Evolutionary conservation across 2,329 filamentous ascomycete genomes (phyloP).

Genomic region (Penicillium corylophilum): DNA sequence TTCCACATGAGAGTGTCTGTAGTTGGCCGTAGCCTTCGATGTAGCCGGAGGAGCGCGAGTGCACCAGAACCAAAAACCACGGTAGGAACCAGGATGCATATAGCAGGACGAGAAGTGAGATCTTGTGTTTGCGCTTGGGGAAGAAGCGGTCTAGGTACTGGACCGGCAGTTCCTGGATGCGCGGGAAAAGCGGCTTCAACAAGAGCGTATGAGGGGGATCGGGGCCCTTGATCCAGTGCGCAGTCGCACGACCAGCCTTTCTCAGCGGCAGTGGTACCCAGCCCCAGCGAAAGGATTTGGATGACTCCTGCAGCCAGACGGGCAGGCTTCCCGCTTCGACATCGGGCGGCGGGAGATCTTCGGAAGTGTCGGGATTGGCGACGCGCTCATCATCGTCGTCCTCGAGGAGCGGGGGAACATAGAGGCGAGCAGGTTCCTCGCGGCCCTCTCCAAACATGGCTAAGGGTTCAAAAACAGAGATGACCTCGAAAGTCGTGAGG

Average conservation of each 20-base stretch:
- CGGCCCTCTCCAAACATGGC: constrained; percentile 33
- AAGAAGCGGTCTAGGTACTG: constrained; percentile 45
- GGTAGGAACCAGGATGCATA: constrained; percentile 50
- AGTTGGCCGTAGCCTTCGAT: constrained; percentile 51
- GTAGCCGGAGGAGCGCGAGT: constrained; percentile 47
- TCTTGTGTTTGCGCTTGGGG: constrained; percentile 48
- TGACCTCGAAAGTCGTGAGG: not conserved
- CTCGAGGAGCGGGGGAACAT: constrained; percentile 35
- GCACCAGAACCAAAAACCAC: constrained; percentile 47
- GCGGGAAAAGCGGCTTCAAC: constrained; percentile 49
- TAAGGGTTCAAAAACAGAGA: not conserved
- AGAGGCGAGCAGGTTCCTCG: constrained; percentile 32
- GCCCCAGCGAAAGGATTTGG: constrained; percentile 47
- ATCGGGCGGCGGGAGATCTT: constrained; percentile 30
- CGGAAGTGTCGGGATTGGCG: constrained; percentile 35
- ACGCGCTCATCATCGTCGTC: constrained; percentile 39
- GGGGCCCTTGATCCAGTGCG: constrained; percentile 49
- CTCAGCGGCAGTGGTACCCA: constrained; percentile 50
- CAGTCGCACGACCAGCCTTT: constrained; percentile 44
- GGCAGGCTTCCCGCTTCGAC: constrained; percentile 39
- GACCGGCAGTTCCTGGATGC: constrained; percentile 48
- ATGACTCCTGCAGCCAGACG: constrained; percentile 50
- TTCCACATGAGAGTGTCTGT: constrained; percentile 45
- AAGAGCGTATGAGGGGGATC: constrained; percentile 46
- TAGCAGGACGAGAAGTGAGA: constrained; percentile 42